Evolutionary conservation across 306 rosid species (phyloP).

Genomic region (Astragalus membranaceus): DNA sequence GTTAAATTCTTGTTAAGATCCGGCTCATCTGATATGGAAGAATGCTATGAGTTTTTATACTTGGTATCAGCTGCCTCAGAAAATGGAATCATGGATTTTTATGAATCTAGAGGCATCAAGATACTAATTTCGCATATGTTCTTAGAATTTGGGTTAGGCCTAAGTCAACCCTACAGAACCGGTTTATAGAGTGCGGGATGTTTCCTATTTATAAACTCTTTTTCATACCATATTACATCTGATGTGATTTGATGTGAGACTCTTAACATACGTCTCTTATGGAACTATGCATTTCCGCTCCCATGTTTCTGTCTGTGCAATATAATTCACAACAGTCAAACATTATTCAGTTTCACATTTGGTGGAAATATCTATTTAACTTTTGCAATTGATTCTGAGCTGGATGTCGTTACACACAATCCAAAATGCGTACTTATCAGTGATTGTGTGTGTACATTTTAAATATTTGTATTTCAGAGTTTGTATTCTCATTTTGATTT

Average conservation of each 20-base stretch:
- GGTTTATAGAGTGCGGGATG: too few species aligned
- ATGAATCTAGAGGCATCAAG: constrained; percentile 55
- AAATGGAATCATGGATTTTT: constrained; percentile 46
- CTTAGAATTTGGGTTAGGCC: too few species aligned
- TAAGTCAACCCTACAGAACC: too few species aligned
- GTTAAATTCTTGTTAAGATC: constrained; percentile 41
- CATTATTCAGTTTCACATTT: constrained; percentile 56
- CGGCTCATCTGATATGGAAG: constrained; percentile 51
- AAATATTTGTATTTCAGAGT: neutral
- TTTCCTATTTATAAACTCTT: too few species aligned
- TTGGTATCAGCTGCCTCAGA: constrained; percentile 62
- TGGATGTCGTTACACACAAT: constrained; percentile 47
- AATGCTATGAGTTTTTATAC: constrained; percentile 79
- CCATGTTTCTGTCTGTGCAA: neutral
- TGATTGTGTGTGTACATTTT: constrained; percentile 54
- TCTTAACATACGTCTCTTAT: too few species aligned
- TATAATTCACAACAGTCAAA: constrained; percentile 19
- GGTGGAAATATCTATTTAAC: constrained; percentile 58
- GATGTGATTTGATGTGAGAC: too few species aligned
- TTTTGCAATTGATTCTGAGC: constrained; percentile 52
- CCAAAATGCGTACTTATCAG: constrained; percentile 31
- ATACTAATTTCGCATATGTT: constrained; percentile 54
- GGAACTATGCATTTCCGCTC: neutral
- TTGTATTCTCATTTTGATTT: constrained; percentile 13
- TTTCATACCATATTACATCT: too few species aligned